Evolutionary conservation across 2,329 filamentous ascomycete species (phyloP), one percentile per base, ranked within the genome.

Genomic region (Monilinia fructigena): DNA sequence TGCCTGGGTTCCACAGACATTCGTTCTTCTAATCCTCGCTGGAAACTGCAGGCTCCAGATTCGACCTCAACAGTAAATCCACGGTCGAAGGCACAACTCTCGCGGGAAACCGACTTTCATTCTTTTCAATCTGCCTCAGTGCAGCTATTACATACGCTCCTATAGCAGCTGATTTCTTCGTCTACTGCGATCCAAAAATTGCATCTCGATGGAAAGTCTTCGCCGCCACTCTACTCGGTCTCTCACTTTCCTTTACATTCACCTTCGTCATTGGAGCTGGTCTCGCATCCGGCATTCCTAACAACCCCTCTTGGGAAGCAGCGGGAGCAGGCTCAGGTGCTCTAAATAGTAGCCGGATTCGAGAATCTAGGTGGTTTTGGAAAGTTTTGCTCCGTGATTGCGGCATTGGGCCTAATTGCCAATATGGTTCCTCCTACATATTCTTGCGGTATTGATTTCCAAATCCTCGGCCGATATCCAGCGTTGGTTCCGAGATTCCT

Each of bases 91-190:
- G 52, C 3, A 14, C 80, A 54, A 85, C 84, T 2, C 72, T 87
- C 10, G 77, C 79, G 18, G 87, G 85, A 40, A 84, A 85, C 68
- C 79, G 84, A 3, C 78, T 92, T 42, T 89, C 86, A 5, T 92
- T 90, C 76, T 89, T 92, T 76, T 88, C 85, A 14, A 79, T 92
- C 56, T 89, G 85, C 70, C 79, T 90, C 16, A 86, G 87, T 28
- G 84, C 85, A 1, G 85, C 85, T 10, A 83, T 89, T 63, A 88
- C 86, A 1, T 91, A 89, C 74, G 79, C 84, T 2, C 84, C 85
- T 5, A 82, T 83, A 2, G 86, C 84, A n/a, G 85, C 85, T 0
- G 88, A 90, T 74, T 89, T 86, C 74, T 88, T 89, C 70, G 86
- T 89, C 64, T 90, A 89, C 76, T 88, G 74, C 83, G 83, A 68